Evolutionary conservation across 345 rosid genomes (phyloP).

Genomic region (Eutrema heterophyllum): DNA sequence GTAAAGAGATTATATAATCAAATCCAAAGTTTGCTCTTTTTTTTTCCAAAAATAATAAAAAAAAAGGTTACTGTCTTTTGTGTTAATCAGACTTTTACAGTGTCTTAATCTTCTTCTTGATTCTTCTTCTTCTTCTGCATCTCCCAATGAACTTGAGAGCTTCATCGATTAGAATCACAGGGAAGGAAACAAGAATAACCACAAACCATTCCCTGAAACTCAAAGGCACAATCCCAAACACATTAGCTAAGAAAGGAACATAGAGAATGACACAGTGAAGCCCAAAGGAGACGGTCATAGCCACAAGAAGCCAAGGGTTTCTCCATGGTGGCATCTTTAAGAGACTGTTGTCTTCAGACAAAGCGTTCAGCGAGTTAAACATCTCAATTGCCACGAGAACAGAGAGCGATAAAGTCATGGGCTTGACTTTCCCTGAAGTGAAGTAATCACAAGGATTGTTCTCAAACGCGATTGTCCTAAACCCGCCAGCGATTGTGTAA

Average conservation of each 20-base stretch:
- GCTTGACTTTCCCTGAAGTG: slow-evolving; percentile 75
- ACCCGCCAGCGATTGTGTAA: slow-evolving; percentile 46
- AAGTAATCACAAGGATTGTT: slow-evolving; percentile 87
- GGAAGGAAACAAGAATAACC: slow-evolving; percentile 71
- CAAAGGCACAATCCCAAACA: slow-evolving; percentile 78
- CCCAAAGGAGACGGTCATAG: slow-evolving; percentile 78
- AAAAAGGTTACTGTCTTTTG: not conserved
- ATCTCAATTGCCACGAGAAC: slow-evolving; percentile 86
- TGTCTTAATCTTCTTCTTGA: slow-evolving; percentile 32
- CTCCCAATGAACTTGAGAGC: slow-evolving; percentile 61
- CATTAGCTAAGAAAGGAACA: slow-evolving; percentile 68
- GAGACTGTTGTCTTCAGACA: slow-evolving; percentile 84
- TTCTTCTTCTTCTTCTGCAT: slow-evolving; percentile 30
- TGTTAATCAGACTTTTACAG: slow-evolving; percentile 8
- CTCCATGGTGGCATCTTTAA: slow-evolving; percentile 85
- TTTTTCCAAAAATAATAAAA: slow-evolving; percentile 9
- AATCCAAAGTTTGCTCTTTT: not conserved
- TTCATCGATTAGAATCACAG: slow-evolving; percentile 83
- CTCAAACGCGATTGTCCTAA: slow-evolving; percentile 39
- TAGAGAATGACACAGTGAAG: slow-evolving; percentile 84
- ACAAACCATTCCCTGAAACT: slow-evolving; percentile 68
- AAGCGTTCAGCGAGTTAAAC: slow-evolving; percentile 88
- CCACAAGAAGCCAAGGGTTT: slow-evolving; percentile 87
- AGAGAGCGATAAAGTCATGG: slow-evolving; percentile 82
- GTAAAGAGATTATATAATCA: not conserved